Evolutionary conservation across 805 yeast species (phyloP).

Genomic region (Zygoascus tannicola): DNA sequence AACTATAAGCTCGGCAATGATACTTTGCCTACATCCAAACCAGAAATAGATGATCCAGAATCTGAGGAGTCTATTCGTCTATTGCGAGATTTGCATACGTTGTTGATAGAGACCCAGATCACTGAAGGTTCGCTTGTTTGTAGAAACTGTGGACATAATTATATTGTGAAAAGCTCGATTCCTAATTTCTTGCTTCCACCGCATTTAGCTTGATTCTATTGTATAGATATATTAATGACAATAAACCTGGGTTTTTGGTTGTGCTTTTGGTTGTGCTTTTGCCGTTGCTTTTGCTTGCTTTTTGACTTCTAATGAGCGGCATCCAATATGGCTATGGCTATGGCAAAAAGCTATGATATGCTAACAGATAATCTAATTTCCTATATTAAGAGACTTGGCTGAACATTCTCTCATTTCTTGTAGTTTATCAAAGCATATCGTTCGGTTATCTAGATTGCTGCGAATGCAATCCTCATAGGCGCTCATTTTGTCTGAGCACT

Average conservation of each 20-base stretch:
- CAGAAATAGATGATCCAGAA: conserved; percentile 39
- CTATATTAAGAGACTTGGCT: conserved; percentile 28
- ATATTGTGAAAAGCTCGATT: conserved; percentile 83
- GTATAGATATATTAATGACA: not conserved
- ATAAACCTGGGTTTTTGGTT: not conserved
- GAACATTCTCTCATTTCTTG: conserved; percentile 59
- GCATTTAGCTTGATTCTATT: conserved; percentile 50
- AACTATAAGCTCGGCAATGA: conserved; percentile 43
- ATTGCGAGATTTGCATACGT: conserved; percentile 63
- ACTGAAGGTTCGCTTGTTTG: conserved; percentile 86
- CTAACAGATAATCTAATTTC: too few relatives aligned
- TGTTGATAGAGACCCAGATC: conserved; percentile 68
- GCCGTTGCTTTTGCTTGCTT: not conserved
- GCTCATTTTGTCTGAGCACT: conserved; percentile 49
- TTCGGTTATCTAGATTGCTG: conserved; percentile 36
- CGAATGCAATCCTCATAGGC: conserved; percentile 59
- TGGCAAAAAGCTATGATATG: too few relatives aligned
- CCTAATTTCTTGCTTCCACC: conserved; percentile 94
- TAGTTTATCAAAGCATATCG: conserved; percentile 46
- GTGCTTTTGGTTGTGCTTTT: not conserved
- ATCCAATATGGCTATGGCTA: too few relatives aligned
- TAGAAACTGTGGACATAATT: conserved; percentile 74
- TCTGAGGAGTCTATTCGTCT: conserved; percentile 40
- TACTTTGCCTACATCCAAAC: conserved; percentile 30
- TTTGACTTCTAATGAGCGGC: too few relatives aligned